phyloP scores from a whole-genome alignment of 1,284 basidiomycete genomes.

The Phellopilus nigrolimitatus region DNA sequence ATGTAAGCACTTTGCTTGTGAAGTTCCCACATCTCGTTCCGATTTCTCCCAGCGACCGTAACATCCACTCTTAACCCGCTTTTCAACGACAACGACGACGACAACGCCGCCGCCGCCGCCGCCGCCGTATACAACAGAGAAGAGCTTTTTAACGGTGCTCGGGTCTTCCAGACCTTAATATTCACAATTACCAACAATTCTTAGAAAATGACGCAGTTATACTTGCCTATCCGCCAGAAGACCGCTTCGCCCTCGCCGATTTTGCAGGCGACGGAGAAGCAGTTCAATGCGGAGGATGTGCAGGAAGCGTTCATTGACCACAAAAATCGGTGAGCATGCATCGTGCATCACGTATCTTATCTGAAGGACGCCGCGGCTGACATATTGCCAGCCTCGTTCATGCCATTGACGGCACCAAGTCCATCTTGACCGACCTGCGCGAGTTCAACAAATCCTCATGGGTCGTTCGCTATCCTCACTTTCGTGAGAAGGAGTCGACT shows the following conservation, averaged over 20 bases:
- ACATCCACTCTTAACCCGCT: no score
- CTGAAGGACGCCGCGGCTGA: no score
- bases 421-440: slow-evolving; percentile 68
- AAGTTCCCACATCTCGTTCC: no score
- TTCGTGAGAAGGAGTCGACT: slow-evolving; percentile 44
- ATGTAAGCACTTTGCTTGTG: no score
- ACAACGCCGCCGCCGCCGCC: no score
- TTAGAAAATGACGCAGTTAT: slow-evolving; percentile 39
- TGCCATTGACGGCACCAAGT: slow-evolving; percentile 69
- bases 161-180: not conserved
- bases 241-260: slow-evolving; percentile 30
- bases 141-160: not conserved
- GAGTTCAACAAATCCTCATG: slow-evolving; percentile 84
- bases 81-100: no score
- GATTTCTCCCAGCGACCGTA: no score
- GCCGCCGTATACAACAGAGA: not conserved
- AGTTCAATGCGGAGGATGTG: slow-evolving; percentile 57
- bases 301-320: slow-evolving; percentile 70
- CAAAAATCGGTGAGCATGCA: slow-evolving; percentile 54
- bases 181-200: not conserved
- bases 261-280: slow-evolving; percentile 34
- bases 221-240: slow-evolving; percentile 34
- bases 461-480: slow-evolving; percentile 82
- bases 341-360: not conserved
- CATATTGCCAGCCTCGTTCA: slow-evolving; percentile 55